These are phyloP conservation scores for Yamadazyma epiphylla DNA, from an alignment of 1,139 yeast species.

Conservation along the genomic window DNA sequence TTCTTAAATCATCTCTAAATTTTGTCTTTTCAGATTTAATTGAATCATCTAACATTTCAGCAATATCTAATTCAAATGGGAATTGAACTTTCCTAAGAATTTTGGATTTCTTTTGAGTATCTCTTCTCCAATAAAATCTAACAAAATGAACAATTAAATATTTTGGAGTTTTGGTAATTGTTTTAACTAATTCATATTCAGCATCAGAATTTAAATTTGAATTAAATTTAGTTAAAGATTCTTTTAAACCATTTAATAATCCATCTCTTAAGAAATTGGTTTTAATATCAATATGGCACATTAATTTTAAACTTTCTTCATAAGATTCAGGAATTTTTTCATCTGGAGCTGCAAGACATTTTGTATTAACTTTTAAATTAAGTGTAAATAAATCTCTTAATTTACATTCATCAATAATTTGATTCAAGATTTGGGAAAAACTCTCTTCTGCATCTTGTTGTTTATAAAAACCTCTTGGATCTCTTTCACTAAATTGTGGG, in stretches of 20 bases:
- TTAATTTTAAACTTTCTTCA: conserved; percentile 64
- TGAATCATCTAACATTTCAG: conserved; percentile 78
- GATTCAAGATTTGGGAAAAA: conserved; percentile 69
- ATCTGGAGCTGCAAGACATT: conserved; percentile 53
- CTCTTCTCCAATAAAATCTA: conserved; percentile 93
- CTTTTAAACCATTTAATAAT: conserved; percentile 67
- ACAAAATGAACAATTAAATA: conserved; percentile 88
- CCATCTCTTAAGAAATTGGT: conserved; percentile 93
- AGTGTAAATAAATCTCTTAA: conserved; percentile 62
- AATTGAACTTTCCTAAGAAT: conserved; percentile 90
- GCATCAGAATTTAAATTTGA: conserved; percentile 69
- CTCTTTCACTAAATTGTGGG: conserved; percentile 88
- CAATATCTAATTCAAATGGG: conserved; percentile 87
- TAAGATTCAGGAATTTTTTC: conserved; percentile 28
- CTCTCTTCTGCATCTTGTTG: conserved; percentile 99
- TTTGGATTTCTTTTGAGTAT: conserved; percentile 85
- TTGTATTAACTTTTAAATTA: conserved; percentile 57
- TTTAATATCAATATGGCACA: conserved; percentile 81
- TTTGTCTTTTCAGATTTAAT: conserved; percentile 64
- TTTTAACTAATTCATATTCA: conserved; percentile 62
- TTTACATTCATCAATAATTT: conserved; percentile 47
- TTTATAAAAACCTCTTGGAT: conserved; percentile 66
- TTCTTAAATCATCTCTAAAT: conserved; percentile 73
- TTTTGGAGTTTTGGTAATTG: conserved; percentile 79
- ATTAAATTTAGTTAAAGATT: conserved; percentile 72